Evolutionary conservation across 805 yeast species (phyloP), one percentile per base, ranked within the genome.

Genomic region (Wickerhamomyces xylosicus): DNA sequence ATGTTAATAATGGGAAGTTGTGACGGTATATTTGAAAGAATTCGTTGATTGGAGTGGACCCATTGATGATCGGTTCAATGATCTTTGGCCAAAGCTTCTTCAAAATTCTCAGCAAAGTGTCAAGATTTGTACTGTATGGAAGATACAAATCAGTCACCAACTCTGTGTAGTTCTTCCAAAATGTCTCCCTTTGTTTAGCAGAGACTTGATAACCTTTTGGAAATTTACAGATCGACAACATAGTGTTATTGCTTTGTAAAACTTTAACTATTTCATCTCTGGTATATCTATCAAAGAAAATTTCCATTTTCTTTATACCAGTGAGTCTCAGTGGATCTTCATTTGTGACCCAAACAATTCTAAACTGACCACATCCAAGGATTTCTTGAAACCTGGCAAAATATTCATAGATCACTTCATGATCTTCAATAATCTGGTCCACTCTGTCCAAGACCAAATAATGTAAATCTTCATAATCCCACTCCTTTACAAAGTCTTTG

Each of bases 1-100:
- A 59, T 3, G 52, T 42, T 5, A 63, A 58, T 9, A 63, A 40
- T 10, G 48, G 44, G 19, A 51, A 43, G 32, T 59, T 56, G 19
- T 47, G 48, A 40, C 60, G 57, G 42, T 62, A 64, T 8, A 54
- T 33, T 16, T 41, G 34, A 13, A 46, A 40, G 39, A 54, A 53
- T 25, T 54, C 54, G 16, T 37, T 37, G 2, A 45, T 41, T 9
- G 35, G 34, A 2, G 35, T 4, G 8, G 41, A 47, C 2, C 50
- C 50, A 5, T 34, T 33, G 6, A 41, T 34, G 1, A 53, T 34
- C 6, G 53, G 50, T 10, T 36, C 41, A 2, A 40, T 49, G 41
- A 54, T 52, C 15, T 39, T 47, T 9, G 40, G 41, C 58, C 58
- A 54, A 18, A 50, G 21, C 19, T 42, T 46, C 3, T 33, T 35